Base-by-base conservation (phyloP, 2,329 filamentous ascomycete genomes). In the Fusarium napiforme region DNA sequence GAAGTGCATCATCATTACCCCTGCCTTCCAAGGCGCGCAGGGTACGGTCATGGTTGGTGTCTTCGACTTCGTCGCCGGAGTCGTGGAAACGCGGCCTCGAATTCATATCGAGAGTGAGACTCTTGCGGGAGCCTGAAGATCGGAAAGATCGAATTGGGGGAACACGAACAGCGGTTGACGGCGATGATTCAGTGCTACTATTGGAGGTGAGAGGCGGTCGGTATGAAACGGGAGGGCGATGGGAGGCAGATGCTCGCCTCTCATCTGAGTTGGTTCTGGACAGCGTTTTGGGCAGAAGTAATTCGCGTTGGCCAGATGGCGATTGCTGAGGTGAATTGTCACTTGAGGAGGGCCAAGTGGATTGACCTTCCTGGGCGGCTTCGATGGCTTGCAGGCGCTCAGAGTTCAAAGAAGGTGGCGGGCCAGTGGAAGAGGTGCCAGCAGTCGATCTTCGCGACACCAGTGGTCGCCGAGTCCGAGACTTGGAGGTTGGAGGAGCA, bases 131-230 rank as follows among this genome's bases (percentile, higher is more conserved):
- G 75, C 85, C 86, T 42, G 88, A 89, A 32, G 88, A 89, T 67
- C 88, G 85, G 73, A 89, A 89, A 14, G 84, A 82, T 61, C 88
- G 86, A 77, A 89, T 89, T 12, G 88, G 88, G 21, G 88, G 87
- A 45, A 89, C 83, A 53, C 83, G 83, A 66, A 82, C 80, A 34
- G 82, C 80, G 18, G 78, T 76, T 49, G 81, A 77, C 50, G 81
- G 78, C 37, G 72, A 72, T 42, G 78, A 70, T 66, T 84, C 81
- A 57, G 76, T 75, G 66, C 75, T 77, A 63, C 76, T 74, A 47
- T 42, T 72, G 34, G 70, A 76, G 66, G 74, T 80, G 59, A 79
- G 77, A 52, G 83, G 84, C 32, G 83, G 82, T 73, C 84, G 86
- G 79, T 86, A 88, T 28, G 88, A 89, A 65, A 87, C 80, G 28